Evolutionary conservation across 2,329 filamentous ascomycete genomes (phyloP).

Genomic region (Monosporascus sp.): DNA sequence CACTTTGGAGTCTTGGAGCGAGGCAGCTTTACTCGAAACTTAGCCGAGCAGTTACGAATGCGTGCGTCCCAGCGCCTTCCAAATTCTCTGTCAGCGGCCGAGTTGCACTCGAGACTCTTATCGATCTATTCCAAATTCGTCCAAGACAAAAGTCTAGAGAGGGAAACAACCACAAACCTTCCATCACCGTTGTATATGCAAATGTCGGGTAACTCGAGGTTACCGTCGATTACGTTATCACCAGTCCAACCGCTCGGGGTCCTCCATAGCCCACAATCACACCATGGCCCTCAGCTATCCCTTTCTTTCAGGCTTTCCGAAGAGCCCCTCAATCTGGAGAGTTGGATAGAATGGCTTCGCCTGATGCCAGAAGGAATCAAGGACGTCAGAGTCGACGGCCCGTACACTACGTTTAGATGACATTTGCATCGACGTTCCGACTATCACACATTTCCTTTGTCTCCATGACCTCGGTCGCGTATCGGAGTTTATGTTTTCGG

Average conservation of each 20-base stretch:
- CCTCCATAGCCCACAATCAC: conserved; percentile 33
- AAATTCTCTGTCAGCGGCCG: conserved; percentile 43
- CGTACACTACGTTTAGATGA: conserved; percentile 38
- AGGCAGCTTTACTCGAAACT: conserved; percentile 45
- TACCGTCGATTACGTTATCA: conserved; percentile 52
- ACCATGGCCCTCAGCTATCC: conserved; percentile 37
- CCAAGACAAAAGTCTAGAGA: conserved; percentile 42
- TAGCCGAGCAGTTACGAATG: conserved; percentile 44
- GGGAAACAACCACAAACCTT: conserved; percentile 41
- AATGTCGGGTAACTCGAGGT: conserved; percentile 45
- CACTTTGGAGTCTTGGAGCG: conserved; percentile 42
- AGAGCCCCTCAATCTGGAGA: conserved; percentile 45
- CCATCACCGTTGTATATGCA: conserved; percentile 52
- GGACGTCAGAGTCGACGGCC: conserved; percentile 50
- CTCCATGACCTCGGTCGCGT: not conserved
- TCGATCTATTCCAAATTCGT: conserved; percentile 47
- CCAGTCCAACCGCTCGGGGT: conserved; percentile 39
- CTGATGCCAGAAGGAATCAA: conserved; percentile 52
- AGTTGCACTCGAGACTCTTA: conserved; percentile 49
- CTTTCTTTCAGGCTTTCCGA: conserved; percentile 47
- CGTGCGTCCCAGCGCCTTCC: conserved; percentile 38
- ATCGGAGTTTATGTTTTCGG: not conserved
- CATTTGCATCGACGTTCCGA: conserved; percentile 1
- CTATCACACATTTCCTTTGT: not conserved
- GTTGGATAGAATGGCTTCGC: conserved; percentile 53